Percentiles rank a stretch among this genome's conserved stretches.
Evolutionary conservation across 805 yeast genomes (phyloP).

Genomic region (Hyphopichia homilentoma): DNA sequence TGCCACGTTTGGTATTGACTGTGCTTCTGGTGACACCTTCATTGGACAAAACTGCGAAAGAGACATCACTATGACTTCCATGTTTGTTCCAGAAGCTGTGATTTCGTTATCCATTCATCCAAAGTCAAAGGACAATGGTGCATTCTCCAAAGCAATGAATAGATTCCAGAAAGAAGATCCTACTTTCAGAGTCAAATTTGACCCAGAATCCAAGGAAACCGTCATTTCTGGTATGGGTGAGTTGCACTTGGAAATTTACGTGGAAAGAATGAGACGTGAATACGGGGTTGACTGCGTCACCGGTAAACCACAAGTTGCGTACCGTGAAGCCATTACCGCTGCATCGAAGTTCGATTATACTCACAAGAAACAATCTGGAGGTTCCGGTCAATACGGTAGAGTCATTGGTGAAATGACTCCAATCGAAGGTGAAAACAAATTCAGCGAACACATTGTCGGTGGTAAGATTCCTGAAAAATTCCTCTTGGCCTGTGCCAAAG

Average conservation of each 20-base stretch:
- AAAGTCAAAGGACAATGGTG: conserved; percentile 75
- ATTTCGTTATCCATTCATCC: conserved; percentile 90
- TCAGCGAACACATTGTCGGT: conserved; percentile 87
- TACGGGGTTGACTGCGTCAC: conserved; percentile 93
- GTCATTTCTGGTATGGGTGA: conserved; percentile 98
- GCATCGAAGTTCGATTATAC: conserved; percentile 83
- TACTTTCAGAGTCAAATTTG: conserved; percentile 90
- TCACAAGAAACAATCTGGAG: conserved; percentile 98
- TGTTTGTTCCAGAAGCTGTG: conserved; percentile 99
- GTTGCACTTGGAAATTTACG: conserved; percentile 93
- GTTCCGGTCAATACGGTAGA: conserved; percentile 99
- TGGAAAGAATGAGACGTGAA: conserved; percentile 97
- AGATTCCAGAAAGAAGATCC: conserved; percentile 99
- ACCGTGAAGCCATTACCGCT: conserved; percentile 83
- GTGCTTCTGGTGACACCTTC: conserved; percentile 98
- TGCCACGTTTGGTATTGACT: conserved; percentile 98
- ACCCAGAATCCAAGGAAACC: conserved; percentile 89
- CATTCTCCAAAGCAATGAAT: conserved; percentile 94
- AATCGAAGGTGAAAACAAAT: conserved; percentile 63
- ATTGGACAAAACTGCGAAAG: conserved; percentile 67
- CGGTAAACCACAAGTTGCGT: conserved; percentile 97
- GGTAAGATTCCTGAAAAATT: conserved; percentile 96
- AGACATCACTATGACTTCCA: conserved; percentile 88
- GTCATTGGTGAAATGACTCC: conserved; percentile 82
- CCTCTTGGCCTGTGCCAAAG: conserved; percentile 90